A percentile compares a stretch with the other conserved stretches of the same genome.
These are phyloP conservation scores for Tolypocladium inflatum DNA, from an alignment of 2,329 filamentous ascomycete genomes.

Conservation along the genomic window DNA sequence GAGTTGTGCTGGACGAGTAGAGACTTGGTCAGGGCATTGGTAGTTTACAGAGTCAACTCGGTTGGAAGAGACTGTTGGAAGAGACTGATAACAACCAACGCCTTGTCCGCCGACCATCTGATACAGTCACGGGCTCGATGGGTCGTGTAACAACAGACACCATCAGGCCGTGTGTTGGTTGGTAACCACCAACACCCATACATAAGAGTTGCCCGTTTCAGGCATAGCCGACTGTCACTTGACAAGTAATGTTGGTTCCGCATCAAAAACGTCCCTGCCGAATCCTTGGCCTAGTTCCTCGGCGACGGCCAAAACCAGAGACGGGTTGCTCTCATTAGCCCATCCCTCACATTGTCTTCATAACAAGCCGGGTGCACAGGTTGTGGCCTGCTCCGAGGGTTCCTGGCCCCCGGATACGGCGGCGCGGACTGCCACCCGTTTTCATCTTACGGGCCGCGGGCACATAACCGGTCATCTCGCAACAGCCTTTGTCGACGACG, in stretches of 20 bases:
- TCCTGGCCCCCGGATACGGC: not conserved
- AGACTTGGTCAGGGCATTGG: not conserved
- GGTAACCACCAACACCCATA: not conserved
- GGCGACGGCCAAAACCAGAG: not conserved
- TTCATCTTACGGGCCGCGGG: not conserved
- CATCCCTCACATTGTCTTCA: not conserved
- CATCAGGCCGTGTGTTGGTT: not conserved
- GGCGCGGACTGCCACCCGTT: not conserved
- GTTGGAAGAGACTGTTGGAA: no score
- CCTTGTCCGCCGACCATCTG: not conserved
- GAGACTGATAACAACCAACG: no score
- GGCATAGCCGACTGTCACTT: not conserved
- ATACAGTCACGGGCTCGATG: not conserved
- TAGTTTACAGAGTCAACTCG: not conserved
- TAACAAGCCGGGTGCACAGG: no score
- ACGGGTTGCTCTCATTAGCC: no score
- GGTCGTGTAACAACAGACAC: not conserved
- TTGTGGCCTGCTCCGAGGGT: not conserved
- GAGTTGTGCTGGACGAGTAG: not conserved
- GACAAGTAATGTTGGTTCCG: not conserved
- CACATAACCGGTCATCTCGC: not conserved
- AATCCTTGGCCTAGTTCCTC: not conserved
- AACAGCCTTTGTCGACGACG: not conserved
- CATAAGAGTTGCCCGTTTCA: not conserved
- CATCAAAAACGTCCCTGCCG: no score